Evolutionary conservation across 306 rosid genomes (phyloP).

Genomic region (Vicia sativa): DNA sequence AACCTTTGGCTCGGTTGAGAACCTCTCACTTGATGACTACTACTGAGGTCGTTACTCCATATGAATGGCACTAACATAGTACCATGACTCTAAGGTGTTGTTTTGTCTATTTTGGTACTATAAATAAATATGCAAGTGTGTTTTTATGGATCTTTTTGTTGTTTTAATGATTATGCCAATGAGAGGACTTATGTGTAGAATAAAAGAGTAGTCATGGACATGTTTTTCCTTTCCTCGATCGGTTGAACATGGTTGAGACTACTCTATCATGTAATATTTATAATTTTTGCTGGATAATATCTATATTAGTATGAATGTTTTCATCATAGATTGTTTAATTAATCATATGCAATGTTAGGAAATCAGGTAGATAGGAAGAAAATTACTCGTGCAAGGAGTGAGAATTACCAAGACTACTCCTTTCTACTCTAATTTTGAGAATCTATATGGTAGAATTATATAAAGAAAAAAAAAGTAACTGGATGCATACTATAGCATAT

Average conservation of each 20-base stretch:
- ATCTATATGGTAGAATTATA: too few relatives aligned
- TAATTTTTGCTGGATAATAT: constrained; percentile 35
- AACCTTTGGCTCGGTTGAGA: constrained; percentile 80
- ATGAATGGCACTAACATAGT: constrained; percentile 27
- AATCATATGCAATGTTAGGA: too few relatives aligned
- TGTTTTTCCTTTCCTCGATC: constrained; percentile 39
- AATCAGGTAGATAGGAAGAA: too few relatives aligned
- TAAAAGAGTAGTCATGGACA: constrained; percentile 45
- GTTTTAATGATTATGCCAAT: constrained; percentile 28
- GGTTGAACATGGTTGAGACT: constrained; percentile 31
- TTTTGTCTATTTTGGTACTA: constrained; percentile 34
- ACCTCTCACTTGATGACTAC: constrained; percentile 84
- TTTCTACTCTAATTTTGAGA: too few relatives aligned
- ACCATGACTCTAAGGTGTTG: constrained; percentile 1
- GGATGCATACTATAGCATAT: too few relatives aligned
- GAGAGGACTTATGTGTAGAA: constrained; percentile 49
- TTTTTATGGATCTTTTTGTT: constrained; percentile 4
- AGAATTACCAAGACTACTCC: too few relatives aligned
- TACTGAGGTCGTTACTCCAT: constrained; percentile 39
- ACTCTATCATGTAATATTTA: constrained; percentile 39
- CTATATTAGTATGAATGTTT: constrained; percentile 25
- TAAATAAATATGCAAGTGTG: constrained; percentile 28
- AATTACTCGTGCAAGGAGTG: neutral
- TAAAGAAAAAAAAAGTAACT: too few relatives aligned
- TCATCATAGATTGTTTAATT: neutral